A percentile compares a stretch with the other conserved stretches of the same genome.
Evolutionary conservation across 2,329 filamentous ascomycete species (phyloP).

Genomic region (Paraphaeosphaeria sporulosa): DNA sequence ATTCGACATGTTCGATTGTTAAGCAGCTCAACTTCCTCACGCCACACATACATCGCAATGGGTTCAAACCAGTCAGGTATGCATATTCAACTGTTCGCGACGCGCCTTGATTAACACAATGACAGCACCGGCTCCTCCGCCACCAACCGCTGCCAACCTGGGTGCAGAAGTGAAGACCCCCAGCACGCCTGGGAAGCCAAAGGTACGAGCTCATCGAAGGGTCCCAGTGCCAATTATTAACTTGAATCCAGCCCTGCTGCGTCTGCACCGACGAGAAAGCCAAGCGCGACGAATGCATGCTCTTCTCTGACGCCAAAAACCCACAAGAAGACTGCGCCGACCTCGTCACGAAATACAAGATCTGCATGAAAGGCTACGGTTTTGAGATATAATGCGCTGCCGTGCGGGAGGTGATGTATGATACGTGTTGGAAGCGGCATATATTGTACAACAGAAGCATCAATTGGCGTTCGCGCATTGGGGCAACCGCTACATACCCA

Average conservation of each 20-base stretch:
- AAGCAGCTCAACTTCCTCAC: constrained; percentile 26
- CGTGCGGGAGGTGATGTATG: constrained; percentile 12
- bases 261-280: constrained; percentile 97
- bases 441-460: constrained; percentile 44
- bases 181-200: constrained; percentile 53
- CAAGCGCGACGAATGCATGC: constrained; percentile 96
- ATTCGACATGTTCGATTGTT: constrained; percentile 34
- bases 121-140: constrained; percentile 36
- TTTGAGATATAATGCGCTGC: constrained; percentile 67
- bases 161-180: constrained; percentile 54
- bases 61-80: constrained; percentile 40
- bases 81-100: not conserved
- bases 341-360: constrained; percentile 84
- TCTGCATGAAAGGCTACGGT: constrained; percentile 91
- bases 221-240: constrained; percentile 9
- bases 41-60: constrained; percentile 34
- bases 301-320: constrained; percentile 86
- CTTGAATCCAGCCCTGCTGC: constrained; percentile 78
- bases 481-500: constrained; percentile 24
- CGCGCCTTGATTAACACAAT: constrained; percentile 18
- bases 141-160: constrained; percentile 51
- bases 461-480: constrained; percentile 38
- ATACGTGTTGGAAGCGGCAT: constrained; percentile 8
- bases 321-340: constrained; percentile 84
- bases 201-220: constrained; percentile 40